These are phyloP conservation scores for Spongiforma sp. DNA, from an alignment of 1,284 basidiomycete species.

Conservation along the genomic window DNA sequence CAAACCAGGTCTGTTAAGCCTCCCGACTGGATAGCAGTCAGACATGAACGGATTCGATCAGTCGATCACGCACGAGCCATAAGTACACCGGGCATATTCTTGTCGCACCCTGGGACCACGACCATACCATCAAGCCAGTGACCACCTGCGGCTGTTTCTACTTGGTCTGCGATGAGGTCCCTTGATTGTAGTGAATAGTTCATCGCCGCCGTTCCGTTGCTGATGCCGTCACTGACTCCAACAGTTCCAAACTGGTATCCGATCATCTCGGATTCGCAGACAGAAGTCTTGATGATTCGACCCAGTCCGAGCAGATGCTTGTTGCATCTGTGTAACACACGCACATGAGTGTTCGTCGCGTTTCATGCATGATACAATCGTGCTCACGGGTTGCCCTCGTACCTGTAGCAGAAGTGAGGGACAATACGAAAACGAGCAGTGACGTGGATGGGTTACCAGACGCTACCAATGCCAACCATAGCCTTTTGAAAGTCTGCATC, in stretches of 20 bases:
- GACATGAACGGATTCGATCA: constrained; percentile 14
- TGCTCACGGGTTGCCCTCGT: constrained; percentile 87
- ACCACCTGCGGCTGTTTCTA: constrained; percentile 95
- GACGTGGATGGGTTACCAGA: constrained; percentile 70
- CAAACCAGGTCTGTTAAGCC: constrained; percentile 92
- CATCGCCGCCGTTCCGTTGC: constrained; percentile 95
- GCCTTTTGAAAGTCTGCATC: constrained; percentile 90
- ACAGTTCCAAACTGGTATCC: constrained; percentile 98
- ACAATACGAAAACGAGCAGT: constrained; percentile 11
- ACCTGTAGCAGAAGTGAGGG: constrained; percentile 53
- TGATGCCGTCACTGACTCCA: constrained; percentile 97
- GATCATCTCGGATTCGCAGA: constrained; percentile 76
- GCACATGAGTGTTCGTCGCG: constrained; percentile 8
- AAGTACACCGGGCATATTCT: constrained; percentile 97
- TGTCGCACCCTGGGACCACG: constrained; percentile 95
- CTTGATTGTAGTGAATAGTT: constrained; percentile 94
- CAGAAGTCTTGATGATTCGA: constrained; percentile 83
- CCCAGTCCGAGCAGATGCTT: constrained; percentile 91
- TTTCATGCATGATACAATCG: not conserved
- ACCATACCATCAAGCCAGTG: constrained; percentile 99
- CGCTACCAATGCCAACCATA: constrained; percentile 94
- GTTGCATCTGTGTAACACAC: constrained; percentile 72
- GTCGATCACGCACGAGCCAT: constrained; percentile 79
- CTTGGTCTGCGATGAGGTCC: constrained; percentile 96
- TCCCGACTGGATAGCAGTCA: constrained; percentile 65